These are phyloP conservation scores for Petunia axillaris DNA, from an alignment of 257 asterid species.

Conservation along the genomic window DNA sequence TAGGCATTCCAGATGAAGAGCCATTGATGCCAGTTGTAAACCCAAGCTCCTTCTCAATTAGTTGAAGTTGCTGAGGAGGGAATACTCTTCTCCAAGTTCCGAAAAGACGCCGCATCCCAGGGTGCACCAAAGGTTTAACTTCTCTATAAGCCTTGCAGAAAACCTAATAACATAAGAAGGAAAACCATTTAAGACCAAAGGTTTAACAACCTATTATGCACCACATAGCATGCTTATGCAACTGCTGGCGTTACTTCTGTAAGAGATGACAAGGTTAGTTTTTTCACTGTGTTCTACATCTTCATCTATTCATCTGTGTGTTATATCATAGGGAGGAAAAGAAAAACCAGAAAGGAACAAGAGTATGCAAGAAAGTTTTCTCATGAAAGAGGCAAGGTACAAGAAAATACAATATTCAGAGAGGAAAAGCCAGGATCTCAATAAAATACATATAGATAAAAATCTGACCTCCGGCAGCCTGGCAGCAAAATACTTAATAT, in stretches of 20 bases:
- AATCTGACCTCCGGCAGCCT: conserved; percentile 80
- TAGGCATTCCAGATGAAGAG: conserved; percentile 53
- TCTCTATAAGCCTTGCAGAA: conserved; percentile 82
- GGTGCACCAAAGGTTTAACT: conserved; percentile 70
- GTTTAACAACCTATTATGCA: neutral
- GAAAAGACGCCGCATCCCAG: conserved; percentile 89
- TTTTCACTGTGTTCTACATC: conserved; percentile 14
- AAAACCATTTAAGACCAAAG: neutral
- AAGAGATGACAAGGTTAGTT: conserved; percentile 12
- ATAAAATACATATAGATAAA: conserved; percentile 9
- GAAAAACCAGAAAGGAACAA: conserved; percentile 5
- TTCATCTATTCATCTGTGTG: conserved; percentile 13
- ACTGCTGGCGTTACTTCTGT: neutral
- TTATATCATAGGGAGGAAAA: neutral
- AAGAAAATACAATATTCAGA: conserved; percentile 19
- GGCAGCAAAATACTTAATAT: conserved; percentile 72
- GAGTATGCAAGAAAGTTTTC: neutral
- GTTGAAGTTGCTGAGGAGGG: conserved; percentile 69
- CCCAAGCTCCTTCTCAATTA: conserved; percentile 84
- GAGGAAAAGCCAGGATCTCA: conserved; percentile 1
- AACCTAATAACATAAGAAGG: conserved; percentile 50
- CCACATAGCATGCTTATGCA: conserved; percentile 7
- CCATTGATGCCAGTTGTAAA: conserved; percentile 57
- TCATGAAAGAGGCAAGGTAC: neutral
- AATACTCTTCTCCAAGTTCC: conserved; percentile 93